These are phyloP conservation scores for Paraphoma chrysanthemicola DNA, from an alignment of 2,329 filamentous ascomycete genomes.

Conservation along the genomic window DNA sequence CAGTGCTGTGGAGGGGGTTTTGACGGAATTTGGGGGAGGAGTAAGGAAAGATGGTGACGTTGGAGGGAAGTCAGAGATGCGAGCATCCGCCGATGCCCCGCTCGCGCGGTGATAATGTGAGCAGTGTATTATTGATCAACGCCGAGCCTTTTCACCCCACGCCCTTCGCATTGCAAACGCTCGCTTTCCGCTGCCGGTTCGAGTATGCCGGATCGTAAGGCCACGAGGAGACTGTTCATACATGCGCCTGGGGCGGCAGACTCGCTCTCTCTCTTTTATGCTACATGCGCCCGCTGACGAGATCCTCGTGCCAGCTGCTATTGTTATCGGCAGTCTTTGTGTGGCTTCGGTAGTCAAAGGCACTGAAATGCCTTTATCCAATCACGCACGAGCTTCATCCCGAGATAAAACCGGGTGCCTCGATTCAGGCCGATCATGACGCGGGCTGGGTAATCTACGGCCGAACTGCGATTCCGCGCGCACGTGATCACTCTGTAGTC, in stretches of 20 bases:
- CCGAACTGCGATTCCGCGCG: background rate
- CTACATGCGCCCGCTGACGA: background rate
- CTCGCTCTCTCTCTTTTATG: background rate
- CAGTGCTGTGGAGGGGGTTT: background rate
- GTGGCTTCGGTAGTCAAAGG: background rate
- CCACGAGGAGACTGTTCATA: background rate
- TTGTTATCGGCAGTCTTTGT: slow-evolving; percentile 11
- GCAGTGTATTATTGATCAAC: slow-evolving; percentile 14
- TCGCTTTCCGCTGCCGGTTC: slow-evolving; percentile 6
- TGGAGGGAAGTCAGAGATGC: slow-evolving; percentile 11
- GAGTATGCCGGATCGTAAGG: background rate
- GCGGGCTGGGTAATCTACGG: background rate
- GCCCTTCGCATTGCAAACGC: slow-evolving; percentile 3
- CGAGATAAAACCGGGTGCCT: background rate
- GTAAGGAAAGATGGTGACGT: slow-evolving; percentile 27
- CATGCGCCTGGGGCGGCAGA: slow-evolving; percentile 3
- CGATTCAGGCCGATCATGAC: background rate
- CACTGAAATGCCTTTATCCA: background rate
- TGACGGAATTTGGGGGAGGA: slow-evolving; percentile 4
- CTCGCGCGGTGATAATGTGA: slow-evolving; percentile 16
- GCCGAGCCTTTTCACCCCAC: slow-evolving; percentile 18
- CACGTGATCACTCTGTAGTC: too few relatives aligned
- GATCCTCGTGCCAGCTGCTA: background rate
- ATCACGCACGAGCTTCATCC: background rate
- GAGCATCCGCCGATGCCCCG: slow-evolving; percentile 20